Evolutionary conservation across 2,329 filamentous ascomycete species (phyloP).

Genomic region (Orbilia blumenaviensis): DNA sequence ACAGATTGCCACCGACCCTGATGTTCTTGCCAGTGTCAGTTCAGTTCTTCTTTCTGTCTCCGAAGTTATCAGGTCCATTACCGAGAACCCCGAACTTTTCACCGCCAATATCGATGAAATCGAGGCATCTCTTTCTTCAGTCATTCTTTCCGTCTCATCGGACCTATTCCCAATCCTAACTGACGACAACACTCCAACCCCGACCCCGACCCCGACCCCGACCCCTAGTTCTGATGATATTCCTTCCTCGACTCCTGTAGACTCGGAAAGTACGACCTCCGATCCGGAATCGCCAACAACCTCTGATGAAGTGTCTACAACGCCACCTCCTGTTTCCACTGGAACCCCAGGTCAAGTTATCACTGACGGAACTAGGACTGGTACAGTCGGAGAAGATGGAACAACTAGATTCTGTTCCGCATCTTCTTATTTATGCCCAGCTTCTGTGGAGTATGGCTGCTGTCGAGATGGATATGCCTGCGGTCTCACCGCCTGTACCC

Average conservation of each 20-base stretch:
- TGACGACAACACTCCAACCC: neutral
- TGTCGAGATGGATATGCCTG: conserved; percentile 35
- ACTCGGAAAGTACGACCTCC: neutral
- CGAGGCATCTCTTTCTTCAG: conserved; percentile 42
- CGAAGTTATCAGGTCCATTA: conserved; percentile 28
- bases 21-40: conserved; percentile 29
- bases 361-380: conserved; percentile 42
- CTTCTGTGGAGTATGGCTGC: conserved; percentile 31
- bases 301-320: neutral
- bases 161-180: conserved; percentile 18
- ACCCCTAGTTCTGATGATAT: neutral
- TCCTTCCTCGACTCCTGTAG: neutral
- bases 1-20: conserved; percentile 28
- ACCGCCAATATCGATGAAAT: conserved; percentile 26
- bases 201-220: conserved; percentile 4
- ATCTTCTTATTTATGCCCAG: conserved; percentile 43
- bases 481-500: conserved; percentile 34
- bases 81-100: conserved; percentile 16
- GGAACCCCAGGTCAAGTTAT: conserved; percentile 43
- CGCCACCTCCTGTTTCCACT: neutral
- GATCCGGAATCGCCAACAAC: neutral
- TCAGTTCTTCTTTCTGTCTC: conserved; percentile 36
- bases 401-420: conserved; percentile 38
- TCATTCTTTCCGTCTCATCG: conserved; percentile 40
- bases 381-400: conserved; percentile 45